A percentile compares a stretch with the other conserved stretches of the same genome.
These are phyloP conservation scores for Oxyria digyna DNA, from an alignment of 148 eudicot species.

Conservation along the genomic window DNA sequence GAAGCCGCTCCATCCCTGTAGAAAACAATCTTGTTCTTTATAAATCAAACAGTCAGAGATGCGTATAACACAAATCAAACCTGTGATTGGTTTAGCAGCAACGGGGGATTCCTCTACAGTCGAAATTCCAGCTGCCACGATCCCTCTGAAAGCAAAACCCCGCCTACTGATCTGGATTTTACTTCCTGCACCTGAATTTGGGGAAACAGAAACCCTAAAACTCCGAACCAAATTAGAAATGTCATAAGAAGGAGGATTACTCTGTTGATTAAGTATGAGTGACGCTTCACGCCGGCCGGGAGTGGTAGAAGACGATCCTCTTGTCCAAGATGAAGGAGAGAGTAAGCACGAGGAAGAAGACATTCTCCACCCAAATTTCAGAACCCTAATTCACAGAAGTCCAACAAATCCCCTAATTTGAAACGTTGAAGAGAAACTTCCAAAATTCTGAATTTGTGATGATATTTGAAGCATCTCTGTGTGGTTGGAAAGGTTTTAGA, in stretches of 20 bases:
- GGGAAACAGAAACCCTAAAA: not conserved
- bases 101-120: slow-evolving; percentile 44
- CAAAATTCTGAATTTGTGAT: not conserved
- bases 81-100: slow-evolving; percentile 47
- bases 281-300: not conserved
- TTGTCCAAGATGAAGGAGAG: not conserved
- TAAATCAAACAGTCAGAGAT: not conserved
- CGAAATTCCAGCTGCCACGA: slow-evolving; percentile 69
- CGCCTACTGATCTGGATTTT: slow-evolving; percentile 60
- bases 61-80: slow-evolving; percentile 13
- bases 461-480: not conserved
- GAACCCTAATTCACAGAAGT: not conserved
- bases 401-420: not conserved
- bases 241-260: not conserved
- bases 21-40: not conserved
- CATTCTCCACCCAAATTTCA: not conserved
- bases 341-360: not conserved
- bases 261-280: not conserved
- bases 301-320: not conserved
- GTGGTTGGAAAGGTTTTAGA: slow-evolving; percentile 1
- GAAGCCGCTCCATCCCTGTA: slow-evolving; percentile 67
- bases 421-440: not conserved
- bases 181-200: slow-evolving; percentile 9
- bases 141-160: slow-evolving; percentile 51
- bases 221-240: not conserved